Conservation (phyloP, 192 early-diverging fungal species). For the Entophlyctis luteolus region DNA sequence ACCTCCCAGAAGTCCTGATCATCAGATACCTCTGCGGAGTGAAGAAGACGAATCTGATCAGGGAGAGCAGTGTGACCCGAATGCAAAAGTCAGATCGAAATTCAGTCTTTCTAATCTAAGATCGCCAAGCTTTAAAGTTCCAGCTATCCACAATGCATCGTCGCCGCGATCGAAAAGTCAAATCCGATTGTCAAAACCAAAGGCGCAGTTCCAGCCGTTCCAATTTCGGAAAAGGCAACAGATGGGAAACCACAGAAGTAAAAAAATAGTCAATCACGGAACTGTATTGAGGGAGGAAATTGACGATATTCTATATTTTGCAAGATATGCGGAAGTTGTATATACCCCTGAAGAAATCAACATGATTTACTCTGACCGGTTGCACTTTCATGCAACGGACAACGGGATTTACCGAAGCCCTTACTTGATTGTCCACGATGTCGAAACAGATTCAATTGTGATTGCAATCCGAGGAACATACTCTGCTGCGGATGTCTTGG, state of each 20-base stretch:
- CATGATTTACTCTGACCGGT: background rate
- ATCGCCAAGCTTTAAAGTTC: background rate
- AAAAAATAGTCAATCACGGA: background rate
- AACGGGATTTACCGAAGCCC: slow-evolving; percentile 42
- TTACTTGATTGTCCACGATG: slow-evolving; percentile 38
- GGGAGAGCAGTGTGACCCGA: too few relatives aligned
- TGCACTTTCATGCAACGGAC: slow-evolving; percentile 7
- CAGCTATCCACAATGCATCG: background rate
- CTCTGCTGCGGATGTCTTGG: slow-evolving; percentile 37
- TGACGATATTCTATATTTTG: slow-evolving; percentile 39
- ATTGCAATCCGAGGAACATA: slow-evolving; percentile 45
- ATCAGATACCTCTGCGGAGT: too few relatives aligned
- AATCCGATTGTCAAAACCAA: background rate
- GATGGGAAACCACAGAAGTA: background rate
- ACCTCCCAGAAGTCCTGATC: too few relatives aligned
- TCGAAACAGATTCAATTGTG: slow-evolving; percentile 35
- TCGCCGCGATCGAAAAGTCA: background rate
- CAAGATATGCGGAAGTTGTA: slow-evolving; percentile 38
- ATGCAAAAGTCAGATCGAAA: background rate
- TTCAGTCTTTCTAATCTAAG: background rate
- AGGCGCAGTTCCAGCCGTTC: background rate
- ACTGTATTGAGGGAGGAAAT: slow-evolving; percentile 31
- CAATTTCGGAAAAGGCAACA: background rate
- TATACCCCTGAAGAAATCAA: slow-evolving; percentile 33
- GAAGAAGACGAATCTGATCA: too few relatives aligned